phyloP scores from a whole-genome alignment of 805 yeast species.

The Wickerhamomyces hampshirensis region DNA sequence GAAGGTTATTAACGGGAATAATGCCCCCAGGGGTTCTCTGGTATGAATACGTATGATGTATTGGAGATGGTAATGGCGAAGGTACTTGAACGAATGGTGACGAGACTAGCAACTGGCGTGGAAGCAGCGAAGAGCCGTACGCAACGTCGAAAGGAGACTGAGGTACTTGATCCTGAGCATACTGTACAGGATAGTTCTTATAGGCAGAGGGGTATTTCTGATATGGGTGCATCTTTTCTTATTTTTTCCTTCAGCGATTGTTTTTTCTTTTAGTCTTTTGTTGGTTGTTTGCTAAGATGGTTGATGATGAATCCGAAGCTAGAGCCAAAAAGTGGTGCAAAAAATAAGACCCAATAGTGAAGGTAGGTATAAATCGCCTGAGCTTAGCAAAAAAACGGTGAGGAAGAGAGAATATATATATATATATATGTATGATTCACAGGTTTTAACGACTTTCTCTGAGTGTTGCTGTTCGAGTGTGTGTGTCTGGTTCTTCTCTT shows the following conservation, averaged over 20 bases:
- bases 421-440: too few species aligned
- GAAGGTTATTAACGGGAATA: conserved; percentile 1
- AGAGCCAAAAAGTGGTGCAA: too few species aligned
- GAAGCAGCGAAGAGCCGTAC: conserved; percentile 58
- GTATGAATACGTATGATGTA: conserved; percentile 14
- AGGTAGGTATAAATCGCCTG: too few species aligned
- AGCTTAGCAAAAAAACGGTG: too few species aligned
- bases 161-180: conserved; percentile 27
- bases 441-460: too few species aligned
- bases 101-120: conserved; percentile 53
- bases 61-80: conserved; percentile 28
- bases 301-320: too few species aligned
- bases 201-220: conserved; percentile 21
- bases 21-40: conserved; percentile 3
- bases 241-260: neutral
- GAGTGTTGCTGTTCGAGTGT: too few species aligned
- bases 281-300: conserved; percentile 1
- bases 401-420: too few species aligned
- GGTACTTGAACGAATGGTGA: conserved; percentile 52
- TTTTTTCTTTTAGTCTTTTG: neutral
- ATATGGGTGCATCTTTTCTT: conserved; percentile 13
- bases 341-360: too few species aligned
- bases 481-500: too few species aligned
- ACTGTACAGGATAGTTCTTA: conserved; percentile 9
- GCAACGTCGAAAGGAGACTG: conserved; percentile 55